A percentile compares a stretch with the other conserved stretches of the same genome.
Evolutionary conservation across 225 moss, liverwort and hornwort genomes (phyloP).

Genomic region (Physcomitrium patens): DNA sequence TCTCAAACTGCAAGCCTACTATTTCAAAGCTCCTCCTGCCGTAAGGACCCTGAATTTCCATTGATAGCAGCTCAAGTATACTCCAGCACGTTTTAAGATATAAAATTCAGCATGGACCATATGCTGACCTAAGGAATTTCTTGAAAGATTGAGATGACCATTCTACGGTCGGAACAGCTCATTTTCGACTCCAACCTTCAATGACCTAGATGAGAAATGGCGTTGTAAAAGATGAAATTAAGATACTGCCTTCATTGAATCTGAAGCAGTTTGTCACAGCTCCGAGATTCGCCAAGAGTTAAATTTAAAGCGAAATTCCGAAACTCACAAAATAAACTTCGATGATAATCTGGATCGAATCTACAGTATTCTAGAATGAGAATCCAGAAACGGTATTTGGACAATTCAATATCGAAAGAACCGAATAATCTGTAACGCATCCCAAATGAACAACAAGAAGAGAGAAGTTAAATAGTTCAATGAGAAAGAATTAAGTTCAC

Average conservation of each 20-base stretch:
- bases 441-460: background rate
- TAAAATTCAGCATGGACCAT: no score
- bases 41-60: background rate
- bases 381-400: background rate
- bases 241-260: background rate
- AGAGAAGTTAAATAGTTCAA: background rate
- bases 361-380: background rate
- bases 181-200: background rate
- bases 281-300: background rate
- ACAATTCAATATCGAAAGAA: no score
- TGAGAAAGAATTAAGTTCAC: background rate
- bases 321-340: background rate
- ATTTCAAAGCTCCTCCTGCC: background rate
- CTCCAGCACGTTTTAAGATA: background rate
- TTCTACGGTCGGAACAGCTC: background rate
- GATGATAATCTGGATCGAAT: background rate
- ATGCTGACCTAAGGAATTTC: no score
- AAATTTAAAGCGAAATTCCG: background rate
- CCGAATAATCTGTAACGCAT: background rate
- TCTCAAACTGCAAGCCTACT: background rate
- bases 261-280: background rate
- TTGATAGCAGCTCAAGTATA: constrained; percentile 2
- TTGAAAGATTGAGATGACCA: background rate
- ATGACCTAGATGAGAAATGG: constrained; percentile 7
- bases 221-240: background rate